Evolutionary conservation across 2,329 filamentous ascomycete genomes (phyloP), one percentile per base, ranked within the genome.

Genomic region (Ophiostoma triangulosporum): DNA sequence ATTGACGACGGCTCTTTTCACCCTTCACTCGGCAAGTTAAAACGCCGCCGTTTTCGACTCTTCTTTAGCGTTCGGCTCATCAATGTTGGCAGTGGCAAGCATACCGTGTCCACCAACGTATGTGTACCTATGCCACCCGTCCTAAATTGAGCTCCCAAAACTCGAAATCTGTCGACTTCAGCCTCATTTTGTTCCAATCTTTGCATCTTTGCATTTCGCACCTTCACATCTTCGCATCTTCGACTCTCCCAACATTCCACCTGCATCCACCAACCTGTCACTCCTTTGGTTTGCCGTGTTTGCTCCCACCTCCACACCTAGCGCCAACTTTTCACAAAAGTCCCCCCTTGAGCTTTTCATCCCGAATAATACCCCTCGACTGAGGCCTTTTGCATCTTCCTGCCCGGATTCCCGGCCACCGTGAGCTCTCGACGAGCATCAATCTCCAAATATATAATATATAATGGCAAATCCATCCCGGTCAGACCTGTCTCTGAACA

Each of bases 401-500:
- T 48, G 12, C 26, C 24, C 24, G 15, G 43, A 14, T 31, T n/a
- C 26, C 26, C 27, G 45, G 45, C n/a, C 45, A 48, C 12, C 15
- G 46, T 22, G n/a, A 48, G 29, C 46, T 48, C 46, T 22, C 29
- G 27, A 48, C 46, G 46, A 48, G 46, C 46, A 22, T 29, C 6
- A 15, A 48, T 20, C n/a, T 12, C 17, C 4, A n/a, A 71, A 70
- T 69, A 71, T 65, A 72, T 87, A 89, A 89, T 89, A 75, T 79
- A 89, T 91, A 89, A 95, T 95, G 89, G 86, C 87, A 76, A 87
- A 80, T 72, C 77, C n/a, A 31, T 15, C 84, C 69, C 84, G 88
- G 79, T 81, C 87, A 64, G 88, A 95, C 68, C 86, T 93, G 74
- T 84, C 84, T 67, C 81, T 93, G 69, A 87, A 87, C 72, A 90